phyloP scores from a whole-genome alignment of 768 basidiomycete species.

The Roridomyces roridus region DNA sequence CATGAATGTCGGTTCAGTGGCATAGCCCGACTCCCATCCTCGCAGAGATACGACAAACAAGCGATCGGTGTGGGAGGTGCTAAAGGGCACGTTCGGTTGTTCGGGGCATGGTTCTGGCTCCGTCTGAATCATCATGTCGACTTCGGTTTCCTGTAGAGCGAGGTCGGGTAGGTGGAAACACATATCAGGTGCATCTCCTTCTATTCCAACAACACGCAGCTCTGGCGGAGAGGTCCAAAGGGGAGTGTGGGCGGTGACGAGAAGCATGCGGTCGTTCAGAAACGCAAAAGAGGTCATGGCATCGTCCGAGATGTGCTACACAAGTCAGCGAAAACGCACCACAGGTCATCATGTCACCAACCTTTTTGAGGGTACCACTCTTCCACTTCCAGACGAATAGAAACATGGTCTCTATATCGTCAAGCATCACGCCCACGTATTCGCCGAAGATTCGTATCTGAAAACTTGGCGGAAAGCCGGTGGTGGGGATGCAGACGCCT shows the following conservation, averaged over 20 bases:
- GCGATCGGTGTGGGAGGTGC: slow-evolving; percentile 32
- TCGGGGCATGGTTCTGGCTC: slow-evolving; percentile 37
- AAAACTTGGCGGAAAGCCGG: slow-evolving; percentile 16
- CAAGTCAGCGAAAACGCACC: not conserved
- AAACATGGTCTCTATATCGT: not conserved
- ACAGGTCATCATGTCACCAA: slow-evolving; percentile 16
- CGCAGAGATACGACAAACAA: slow-evolving; percentile 36
- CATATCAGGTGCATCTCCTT: not conserved
- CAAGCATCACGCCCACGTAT: slow-evolving; percentile 34
- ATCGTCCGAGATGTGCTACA: slow-evolving; percentile 27
- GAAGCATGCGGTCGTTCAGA: slow-evolving; percentile 26
- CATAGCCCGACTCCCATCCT: not conserved
- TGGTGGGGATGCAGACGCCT: not conserved
- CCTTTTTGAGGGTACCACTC: slow-evolving; percentile 33
- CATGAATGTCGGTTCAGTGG: slow-evolving; percentile 20
- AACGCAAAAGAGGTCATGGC: slow-evolving; percentile 40
- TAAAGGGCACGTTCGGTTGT: slow-evolving; percentile 9
- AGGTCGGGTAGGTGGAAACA: slow-evolving; percentile 33
- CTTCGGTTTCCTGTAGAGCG: not conserved
- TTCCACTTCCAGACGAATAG: slow-evolving; percentile 44
- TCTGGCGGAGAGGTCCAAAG: not conserved
- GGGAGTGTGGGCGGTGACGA: not conserved
- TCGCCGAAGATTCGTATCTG: slow-evolving; percentile 39
- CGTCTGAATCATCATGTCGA: slow-evolving; percentile 36
- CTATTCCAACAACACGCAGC: slow-evolving; percentile 13